Evolutionary conservation across 2,329 filamentous ascomycete species (phyloP), one percentile per base, ranked within the genome.

Genomic region (Clarireedia monteithiana): DNA sequence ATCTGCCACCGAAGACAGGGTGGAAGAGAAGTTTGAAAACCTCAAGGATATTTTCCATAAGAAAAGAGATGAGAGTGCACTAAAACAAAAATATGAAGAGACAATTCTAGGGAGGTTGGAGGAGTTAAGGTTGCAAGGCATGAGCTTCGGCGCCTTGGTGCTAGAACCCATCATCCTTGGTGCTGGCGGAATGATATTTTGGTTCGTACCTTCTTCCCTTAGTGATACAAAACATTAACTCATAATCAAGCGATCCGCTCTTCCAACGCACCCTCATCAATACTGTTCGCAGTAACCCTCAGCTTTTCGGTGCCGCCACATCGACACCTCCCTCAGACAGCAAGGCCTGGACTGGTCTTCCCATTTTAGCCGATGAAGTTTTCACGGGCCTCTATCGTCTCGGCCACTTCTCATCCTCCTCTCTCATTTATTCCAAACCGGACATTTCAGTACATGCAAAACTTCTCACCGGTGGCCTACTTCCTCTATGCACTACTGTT

Each of bases 331-430:
- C 5, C 62, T 65, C 36, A 50, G 63, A 34, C 65, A 63, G 7
- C 46, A n/a, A 26, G 23, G 6, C 42, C 30, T 95, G 89, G 89
- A 76, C 77, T 1, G 88, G 89, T 2, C 78, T 95, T 4, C 89
- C 90, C 0, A 74, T 95, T 40, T 77, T 95, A 62, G 89, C 90
- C 61, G 89, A 95, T 67, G 90, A 95, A 68, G 89, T 95, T 38
- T 95, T 95, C 71, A 92, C 89, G 0, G 89, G 89, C 1, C 75
- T 95, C 4, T 91, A 91, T 68, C 87, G 90, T 12, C 82, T 95
- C 0, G 89, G 90, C 2, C 81, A 84, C 40, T 83, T 85, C 66
- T 84, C 81, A 1, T 78, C 88, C 0, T 82, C 86, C 0, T 84
- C 84, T 0, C 88, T 92, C 69, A 78, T 95, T 3, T 74, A 75